Base-by-base conservation (phyloP, 495 filamentous ascomycete genomes). In the Rhizodiscina lignyota region DNA sequence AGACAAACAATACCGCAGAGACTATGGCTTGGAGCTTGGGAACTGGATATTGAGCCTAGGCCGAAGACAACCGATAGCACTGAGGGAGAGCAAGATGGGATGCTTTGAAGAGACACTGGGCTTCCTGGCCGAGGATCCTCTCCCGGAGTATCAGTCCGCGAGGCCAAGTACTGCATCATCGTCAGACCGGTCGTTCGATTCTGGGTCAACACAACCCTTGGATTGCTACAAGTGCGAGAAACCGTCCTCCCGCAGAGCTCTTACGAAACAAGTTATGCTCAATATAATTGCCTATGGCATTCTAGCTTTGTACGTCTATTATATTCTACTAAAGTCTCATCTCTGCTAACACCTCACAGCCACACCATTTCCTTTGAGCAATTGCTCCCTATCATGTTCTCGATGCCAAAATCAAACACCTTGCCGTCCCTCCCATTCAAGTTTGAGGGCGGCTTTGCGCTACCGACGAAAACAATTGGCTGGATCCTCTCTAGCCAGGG, bases 331-430 rank as follows among this genome's bases (percentile, higher is more conserved):
- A n/a, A n/a, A n/a, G n/a, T n/a, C n/a, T n/a, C n/a, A n/a, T n/a
- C n/a, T n/a, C 26, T 17, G 15, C 35, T 34, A 18, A 35, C 34
- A 41, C 21, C 34, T 34, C 31, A 32, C 34, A 94, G 85, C 34
- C 78, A 83, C 47, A 80, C 78, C 34, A 93, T 97, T 51, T 84
- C 83, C 0, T 92, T 92, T 45, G 89, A 97, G 60, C 79, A 92
- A 50, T 63, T 96, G 21, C 73, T 96, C 43, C 91, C 89, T 0
- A 80, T 94, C 3, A 80, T 96, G 41, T 68, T 97, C 37, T 91
- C 82, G 49, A 86, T 79, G 17, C 69, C 72, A 15, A 56, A 64
- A 30, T 72, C 74, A 16, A 47, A 59, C 34, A 55, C 58, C 23
- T 52, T 59, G 5, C 62, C 71, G 4, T 59, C 68, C 6, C 64